Base-by-base conservation (phyloP, 306 rosid species). In the Casuarina equisetifolia region DNA sequence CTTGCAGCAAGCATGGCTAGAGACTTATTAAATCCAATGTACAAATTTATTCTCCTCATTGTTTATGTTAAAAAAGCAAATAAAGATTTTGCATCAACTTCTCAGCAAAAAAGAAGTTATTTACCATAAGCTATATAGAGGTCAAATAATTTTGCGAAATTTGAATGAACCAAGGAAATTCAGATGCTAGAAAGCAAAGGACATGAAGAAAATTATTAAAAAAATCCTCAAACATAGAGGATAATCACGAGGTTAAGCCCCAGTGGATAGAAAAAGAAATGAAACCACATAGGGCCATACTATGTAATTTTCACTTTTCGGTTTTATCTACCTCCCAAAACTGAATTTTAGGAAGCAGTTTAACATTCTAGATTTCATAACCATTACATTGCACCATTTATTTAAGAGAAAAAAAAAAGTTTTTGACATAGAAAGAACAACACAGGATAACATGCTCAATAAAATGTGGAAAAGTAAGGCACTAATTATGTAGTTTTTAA, bases 1-100 rank as follows among this genome's bases (percentile, higher is more conserved):
- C 61, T 38, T 50, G 46, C 72, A 49, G 58, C 74, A 45, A 50
- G 48, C 77, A 69, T 38, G 35, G 10, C 68, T 39, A 72, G 43
- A 69, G 50, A 49, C 62, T 63, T 17, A 44, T 74, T 42, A 42
- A 67, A 67, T 42, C 35, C 20, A 15, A 67, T 42, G 50, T 17
- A 42, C 49, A 40, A 6, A 40, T 42, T 9, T 15, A 67, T 44
- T 42, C 44, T 63, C 69, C 15, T 63, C 6, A 63, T 63, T 38
- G 43, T 16, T 38, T 13, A 63, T 19, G 36, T 39, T 36, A 63
- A 63, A 9, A 6, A 63, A 63, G 44, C 13, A 38, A 38, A 38
- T 13, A 39, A 39, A 36, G 38, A 38, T 13, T 6, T 16, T 5
- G 69, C 46, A 63, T 63, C 6, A 12, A 63, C 45, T 63, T 62